Evolutionary conservation across 2,329 filamentous ascomycete species (phyloP).

Genomic region (Trichoderma sp.): DNA sequence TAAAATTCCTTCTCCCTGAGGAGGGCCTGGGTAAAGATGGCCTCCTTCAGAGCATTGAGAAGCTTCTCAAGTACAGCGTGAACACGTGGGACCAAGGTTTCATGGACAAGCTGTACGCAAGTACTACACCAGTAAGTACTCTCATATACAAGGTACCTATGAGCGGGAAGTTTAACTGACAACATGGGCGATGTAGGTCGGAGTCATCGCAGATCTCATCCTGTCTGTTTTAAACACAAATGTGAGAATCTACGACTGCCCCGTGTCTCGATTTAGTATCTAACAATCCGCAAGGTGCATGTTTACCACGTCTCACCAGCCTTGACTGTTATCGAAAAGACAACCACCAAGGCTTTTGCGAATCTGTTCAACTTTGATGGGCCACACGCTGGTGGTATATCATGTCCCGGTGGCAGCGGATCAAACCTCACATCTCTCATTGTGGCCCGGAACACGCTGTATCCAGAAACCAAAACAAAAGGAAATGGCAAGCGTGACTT

Average conservation of each 20-base stretch:
- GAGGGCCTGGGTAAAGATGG: conserved; percentile 69
- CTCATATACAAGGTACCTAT: neutral
- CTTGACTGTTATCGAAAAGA: conserved; percentile 84
- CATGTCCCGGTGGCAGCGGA: conserved; percentile 78
- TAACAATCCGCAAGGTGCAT: conserved; percentile 60
- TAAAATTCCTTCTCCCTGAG: conserved; percentile 61
- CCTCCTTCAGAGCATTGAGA: conserved; percentile 68
- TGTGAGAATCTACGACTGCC: conserved; percentile 45
- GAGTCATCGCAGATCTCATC: conserved; percentile 80
- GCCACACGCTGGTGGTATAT: conserved; percentile 70
- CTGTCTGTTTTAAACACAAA: conserved; percentile 90
- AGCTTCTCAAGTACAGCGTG: conserved; percentile 80
- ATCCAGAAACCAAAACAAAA: conserved; percentile 70
- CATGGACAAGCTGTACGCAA: conserved; percentile 91
- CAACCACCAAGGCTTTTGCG: conserved; percentile 72
- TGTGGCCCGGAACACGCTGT: conserved; percentile 83
- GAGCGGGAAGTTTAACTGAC: neutral
- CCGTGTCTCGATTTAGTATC: neutral
- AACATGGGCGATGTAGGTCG: conserved; percentile 55
- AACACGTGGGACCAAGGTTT: conserved; percentile 99
- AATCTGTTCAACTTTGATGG: conserved; percentile 74
- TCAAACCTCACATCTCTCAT: conserved; percentile 86
- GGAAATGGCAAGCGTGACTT: conserved; percentile 70
- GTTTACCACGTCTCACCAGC: conserved; percentile 93
- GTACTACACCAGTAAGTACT: conserved; percentile 71